Evolutionary conservation across 306 rosid species (phyloP), one percentile per base, ranked within the genome.

Genomic region (Senna tora): DNA sequence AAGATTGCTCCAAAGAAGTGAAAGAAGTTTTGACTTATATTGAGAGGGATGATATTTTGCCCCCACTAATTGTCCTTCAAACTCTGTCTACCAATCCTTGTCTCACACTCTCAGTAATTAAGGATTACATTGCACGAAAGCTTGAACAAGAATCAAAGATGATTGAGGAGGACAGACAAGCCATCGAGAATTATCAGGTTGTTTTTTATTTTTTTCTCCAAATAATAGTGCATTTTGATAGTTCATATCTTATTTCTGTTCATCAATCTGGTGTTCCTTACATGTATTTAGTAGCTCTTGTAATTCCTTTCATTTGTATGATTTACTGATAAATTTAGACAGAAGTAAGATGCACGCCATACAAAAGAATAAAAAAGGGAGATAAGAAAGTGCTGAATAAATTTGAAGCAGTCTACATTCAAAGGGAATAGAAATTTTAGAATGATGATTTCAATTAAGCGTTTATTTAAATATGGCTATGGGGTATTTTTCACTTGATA

Each of bases 1-100:
- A 91, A 89, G 97, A 94, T 84, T 94, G 99, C 81, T 89, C 96
- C 64, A 86, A 87, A 76, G 99, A 91, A 89, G 99, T 94, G 76
- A 91, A 94, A 85, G 93, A 94, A 86, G 97, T 94, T 76, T 84
- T 94, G 84, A 77, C 88, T 60, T 91, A 89, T 84, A 84, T 94
- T 17, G 99, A 94, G 77, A 87, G 96, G 80, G 90, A 94, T 85
- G 94, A 94, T 72, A 91, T 94, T 77, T 84, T 94, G 90, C 97
- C 97, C 68, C 97, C 99, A 21, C 89, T 94, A 68, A 78, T 91
- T 79, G 99, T 91, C 78, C 94, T 94, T 65, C 99, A 94, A 84
- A 86, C 92, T 17, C 88, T 94, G 13, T 89, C 99, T 34, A 84
- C 84, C 76, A 94, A 94, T 81, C 90, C 96, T 54, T 94, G 92